Evolutionary conservation across 1,139 yeast genomes (phyloP).

Genomic region (Sugiyamaella sp.): DNA sequence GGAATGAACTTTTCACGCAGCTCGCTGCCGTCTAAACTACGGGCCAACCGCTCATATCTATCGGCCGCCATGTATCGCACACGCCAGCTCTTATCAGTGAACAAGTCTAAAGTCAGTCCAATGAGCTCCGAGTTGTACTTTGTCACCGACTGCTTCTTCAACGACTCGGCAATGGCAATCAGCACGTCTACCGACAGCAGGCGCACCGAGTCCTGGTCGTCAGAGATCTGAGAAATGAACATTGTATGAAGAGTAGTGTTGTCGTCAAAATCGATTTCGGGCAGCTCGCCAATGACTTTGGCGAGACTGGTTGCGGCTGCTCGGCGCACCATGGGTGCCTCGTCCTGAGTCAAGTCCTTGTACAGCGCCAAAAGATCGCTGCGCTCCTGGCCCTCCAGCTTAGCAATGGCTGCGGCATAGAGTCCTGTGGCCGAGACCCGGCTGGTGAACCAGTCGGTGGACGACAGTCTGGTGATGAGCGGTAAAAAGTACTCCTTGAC

Average conservation of each 20-base stretch:
- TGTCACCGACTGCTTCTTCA: conserved; percentile 37
- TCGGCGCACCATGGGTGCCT: conserved; percentile 97
- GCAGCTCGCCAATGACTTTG: conserved; percentile 61
- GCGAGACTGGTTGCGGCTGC: conserved; percentile 91
- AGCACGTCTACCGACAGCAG: conserved; percentile 86
- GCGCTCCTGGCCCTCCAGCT: conserved; percentile 51
- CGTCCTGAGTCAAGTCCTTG: conserved; percentile 77
- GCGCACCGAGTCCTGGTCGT: conserved; percentile 94
- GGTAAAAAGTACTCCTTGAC: conserved; percentile 70
- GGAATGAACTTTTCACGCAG: conserved; percentile 62
- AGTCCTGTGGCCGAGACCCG: conserved; percentile 93
- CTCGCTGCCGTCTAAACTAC: conserved; percentile 59
- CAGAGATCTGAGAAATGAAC: conserved; percentile 79
- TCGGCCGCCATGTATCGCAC: conserved; percentile 98
- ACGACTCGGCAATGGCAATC: conserved; percentile 51
- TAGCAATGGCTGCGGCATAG: conserved; percentile 68
- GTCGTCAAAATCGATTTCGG: conserved; percentile 41
- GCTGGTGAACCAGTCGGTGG: conserved; percentile 93
- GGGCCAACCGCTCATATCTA: conserved; percentile 74
- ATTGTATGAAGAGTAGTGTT: conserved; percentile 60
- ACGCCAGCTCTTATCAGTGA: conserved; percentile 95
- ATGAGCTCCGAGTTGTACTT: conserved; percentile 39
- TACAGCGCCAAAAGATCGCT: conserved; percentile 64
- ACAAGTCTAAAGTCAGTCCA: conserved; percentile 58
- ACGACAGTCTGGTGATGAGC: conserved; percentile 73